Percentiles rank a stretch among this genome's conserved stretches.
Evolutionary conservation across 164 flowering plant species (phyloP).

Genomic region (Magnolia sinica): DNA sequence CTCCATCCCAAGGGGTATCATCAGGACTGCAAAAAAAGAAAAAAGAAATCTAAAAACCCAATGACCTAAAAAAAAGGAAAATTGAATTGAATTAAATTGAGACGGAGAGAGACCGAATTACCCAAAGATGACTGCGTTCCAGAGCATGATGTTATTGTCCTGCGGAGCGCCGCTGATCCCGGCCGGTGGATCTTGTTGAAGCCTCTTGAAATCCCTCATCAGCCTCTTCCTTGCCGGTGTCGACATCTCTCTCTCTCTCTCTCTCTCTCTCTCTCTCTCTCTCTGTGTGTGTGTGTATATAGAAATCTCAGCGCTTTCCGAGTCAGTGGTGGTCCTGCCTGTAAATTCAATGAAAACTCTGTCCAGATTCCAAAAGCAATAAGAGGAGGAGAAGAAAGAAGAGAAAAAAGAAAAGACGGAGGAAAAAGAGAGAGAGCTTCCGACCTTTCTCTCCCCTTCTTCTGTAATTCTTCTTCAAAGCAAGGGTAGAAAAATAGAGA

Average conservation of each 20-base stretch:
- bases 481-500: too few relatives aligned
- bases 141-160: constrained; percentile 66
- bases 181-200: constrained; percentile 72
- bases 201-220: constrained; percentile 77
- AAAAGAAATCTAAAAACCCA: too few relatives aligned
- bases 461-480: neutral
- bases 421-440: neutral
- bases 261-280: neutral
- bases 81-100: neutral
- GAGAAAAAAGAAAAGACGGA: too few relatives aligned
- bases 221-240: constrained; percentile 67
- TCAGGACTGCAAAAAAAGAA: constrained; percentile 55
- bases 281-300: too few relatives aligned
- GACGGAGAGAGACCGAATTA: constrained; percentile 16
- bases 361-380: neutral
- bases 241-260: constrained; percentile 37
- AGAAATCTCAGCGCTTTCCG: too few relatives aligned
- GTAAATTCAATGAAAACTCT: too few relatives aligned
- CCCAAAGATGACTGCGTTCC: constrained; percentile 84
- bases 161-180: constrained; percentile 74
- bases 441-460: neutral
- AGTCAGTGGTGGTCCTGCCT: too few relatives aligned
- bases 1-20: constrained; percentile 87
- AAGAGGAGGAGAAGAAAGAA: too few relatives aligned
- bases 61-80: neutral